phyloP scores from a whole-genome alignment of 768 basidiomycete genomes.

The Leccinum arenicola region DNA sequence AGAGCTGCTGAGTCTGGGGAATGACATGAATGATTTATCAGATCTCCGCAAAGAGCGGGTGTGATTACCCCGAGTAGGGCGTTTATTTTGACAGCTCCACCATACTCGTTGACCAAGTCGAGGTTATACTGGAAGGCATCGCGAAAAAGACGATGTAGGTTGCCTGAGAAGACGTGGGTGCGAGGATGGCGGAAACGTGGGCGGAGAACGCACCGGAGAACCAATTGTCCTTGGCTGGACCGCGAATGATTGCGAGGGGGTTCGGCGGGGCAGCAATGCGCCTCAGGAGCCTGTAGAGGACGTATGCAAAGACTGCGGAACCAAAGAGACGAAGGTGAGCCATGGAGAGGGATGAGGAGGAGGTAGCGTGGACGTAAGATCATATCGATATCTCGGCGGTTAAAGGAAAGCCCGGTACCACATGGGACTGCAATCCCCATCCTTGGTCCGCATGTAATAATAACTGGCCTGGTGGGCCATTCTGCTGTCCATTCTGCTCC shows the following conservation, averaged over 20 bases:
- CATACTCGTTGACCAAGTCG: conserved; percentile 29
- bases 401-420: not conserved
- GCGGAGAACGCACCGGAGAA: conserved; percentile 24
- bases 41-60: not conserved
- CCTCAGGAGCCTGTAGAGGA: conserved; percentile 18
- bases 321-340: conserved; percentile 1
- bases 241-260: conserved; percentile 24
- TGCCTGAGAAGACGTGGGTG: conserved; percentile 23
- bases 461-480: not conserved
- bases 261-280: conserved; percentile 7
- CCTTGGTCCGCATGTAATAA: not conserved
- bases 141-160: conserved; percentile 30
- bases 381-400: not conserved
- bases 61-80: conserved; percentile 33
- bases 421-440: not conserved
- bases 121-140: conserved; percentile 35
- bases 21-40: not conserved
- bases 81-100: conserved; percentile 34
- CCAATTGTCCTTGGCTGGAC: conserved; percentile 36
- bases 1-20: conserved; percentile 29
- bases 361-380: not conserved
- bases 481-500: not conserved
- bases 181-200: not conserved
- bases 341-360: not conserved
- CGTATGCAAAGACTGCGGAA: conserved; percentile 5